phyloP scores from a whole-genome alignment of 169 alveolate genomes.

The Besnoitia besnoiti region DNA sequence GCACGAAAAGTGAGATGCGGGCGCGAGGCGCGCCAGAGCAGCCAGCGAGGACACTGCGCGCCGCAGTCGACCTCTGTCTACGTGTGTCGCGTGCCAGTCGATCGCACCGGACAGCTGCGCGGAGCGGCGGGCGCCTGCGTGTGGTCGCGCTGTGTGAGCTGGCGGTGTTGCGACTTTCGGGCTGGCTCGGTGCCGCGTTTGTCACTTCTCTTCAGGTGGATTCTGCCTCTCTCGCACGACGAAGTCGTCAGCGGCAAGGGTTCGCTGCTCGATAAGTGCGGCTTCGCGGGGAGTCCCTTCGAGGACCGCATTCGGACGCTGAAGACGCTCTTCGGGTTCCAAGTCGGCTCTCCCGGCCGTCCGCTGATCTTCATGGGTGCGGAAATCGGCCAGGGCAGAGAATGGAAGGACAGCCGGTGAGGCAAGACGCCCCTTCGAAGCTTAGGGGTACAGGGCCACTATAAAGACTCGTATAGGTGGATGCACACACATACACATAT shows the following conservation, averaged over 20 bases:
- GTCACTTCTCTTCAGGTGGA: conserved; percentile 74
- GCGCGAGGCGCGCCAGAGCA: not conserved
- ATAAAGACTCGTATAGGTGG: too few relatives aligned
- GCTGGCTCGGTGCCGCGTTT: too few relatives aligned
- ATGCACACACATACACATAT: too few relatives aligned
- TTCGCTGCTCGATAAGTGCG: conserved; percentile 77
- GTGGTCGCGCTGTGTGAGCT: too few relatives aligned
- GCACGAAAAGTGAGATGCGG: conserved; percentile 68
- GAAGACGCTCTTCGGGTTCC: conserved; percentile 77
- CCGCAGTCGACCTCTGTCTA: too few relatives aligned
- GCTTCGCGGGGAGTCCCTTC: conserved; percentile 77
- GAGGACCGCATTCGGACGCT: conserved; percentile 76
- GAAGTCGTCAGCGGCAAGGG: conserved; percentile 82
- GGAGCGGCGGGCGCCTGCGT: too few relatives aligned
- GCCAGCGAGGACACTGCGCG: too few relatives aligned
- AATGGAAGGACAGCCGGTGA: conserved; percentile 75
- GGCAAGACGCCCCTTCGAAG: too few relatives aligned
- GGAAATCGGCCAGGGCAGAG: conserved; percentile 79
- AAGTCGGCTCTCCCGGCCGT: conserved; percentile 78
- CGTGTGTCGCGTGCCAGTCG: too few relatives aligned
- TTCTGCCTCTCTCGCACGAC: conserved; percentile 77
- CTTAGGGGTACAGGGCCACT: too few relatives aligned
- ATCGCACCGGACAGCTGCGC: too few relatives aligned
- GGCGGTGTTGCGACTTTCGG: too few relatives aligned
- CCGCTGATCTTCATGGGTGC: conserved; percentile 80